A percentile compares a stretch with the other conserved stretches of the same genome.
Evolutionary conservation across 257 asterid species (phyloP).

Genomic region (Sherardia arvensis): DNA sequence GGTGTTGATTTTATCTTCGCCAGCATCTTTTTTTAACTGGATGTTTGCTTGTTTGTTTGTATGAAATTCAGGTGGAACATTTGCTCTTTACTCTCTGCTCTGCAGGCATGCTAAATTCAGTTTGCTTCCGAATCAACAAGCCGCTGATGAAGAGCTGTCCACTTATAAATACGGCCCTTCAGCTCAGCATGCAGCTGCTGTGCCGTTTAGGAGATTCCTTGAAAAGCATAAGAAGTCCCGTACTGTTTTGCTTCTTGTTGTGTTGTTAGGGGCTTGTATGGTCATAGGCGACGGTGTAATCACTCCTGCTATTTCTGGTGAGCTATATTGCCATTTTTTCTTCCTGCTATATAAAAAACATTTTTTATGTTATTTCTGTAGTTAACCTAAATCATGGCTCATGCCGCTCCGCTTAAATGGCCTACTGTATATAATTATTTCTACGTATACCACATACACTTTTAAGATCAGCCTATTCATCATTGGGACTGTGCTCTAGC

Average conservation of each 20-base stretch:
- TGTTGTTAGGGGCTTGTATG: slow-evolving; percentile 54
- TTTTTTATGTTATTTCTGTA: background rate
- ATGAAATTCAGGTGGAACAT: slow-evolving; percentile 72
- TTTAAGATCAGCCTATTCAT: background rate
- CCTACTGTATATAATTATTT: no score
- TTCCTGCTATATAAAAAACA: no score
- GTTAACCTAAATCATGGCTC: background rate
- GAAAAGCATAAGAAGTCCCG: slow-evolving; percentile 73
- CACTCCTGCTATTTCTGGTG: slow-evolving; percentile 68
- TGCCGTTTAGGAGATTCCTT: slow-evolving; percentile 57
- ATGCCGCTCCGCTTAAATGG: background rate
- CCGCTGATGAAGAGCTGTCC: slow-evolving; percentile 93
- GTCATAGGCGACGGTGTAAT: slow-evolving; percentile 56
- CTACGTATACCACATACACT: background rate
- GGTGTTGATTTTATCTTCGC: slow-evolving; percentile 13
- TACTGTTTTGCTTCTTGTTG: slow-evolving; percentile 66
- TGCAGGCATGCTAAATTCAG: slow-evolving; percentile 91
- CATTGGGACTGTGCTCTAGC: background rate
- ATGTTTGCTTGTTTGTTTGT: no score
- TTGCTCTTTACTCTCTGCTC: slow-evolving; percentile 89
- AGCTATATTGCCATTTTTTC: background rate
- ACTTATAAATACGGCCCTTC: slow-evolving; percentile 68
- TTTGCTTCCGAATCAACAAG: slow-evolving; percentile 97
- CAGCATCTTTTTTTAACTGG: slow-evolving; percentile 1
- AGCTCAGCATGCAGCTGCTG: slow-evolving; percentile 45